Evolutionary conservation across 176 grass and related monocot genomes (phyloP).

Genomic region (Avena atlantica): DNA sequence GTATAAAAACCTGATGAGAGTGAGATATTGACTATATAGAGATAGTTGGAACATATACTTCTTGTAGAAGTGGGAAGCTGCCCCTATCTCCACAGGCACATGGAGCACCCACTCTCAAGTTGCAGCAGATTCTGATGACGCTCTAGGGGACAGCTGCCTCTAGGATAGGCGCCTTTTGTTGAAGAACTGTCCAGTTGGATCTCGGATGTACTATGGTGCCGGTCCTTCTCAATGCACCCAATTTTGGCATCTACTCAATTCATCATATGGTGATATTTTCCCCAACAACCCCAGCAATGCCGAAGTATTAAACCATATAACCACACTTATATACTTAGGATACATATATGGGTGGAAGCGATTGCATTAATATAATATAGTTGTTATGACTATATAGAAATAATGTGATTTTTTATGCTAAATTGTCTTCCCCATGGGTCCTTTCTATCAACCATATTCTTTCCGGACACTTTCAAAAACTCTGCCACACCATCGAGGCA

Average conservation of each 20-base stretch:
- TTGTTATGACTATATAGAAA: no score
- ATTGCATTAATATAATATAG: no score
- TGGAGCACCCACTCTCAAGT: background rate
- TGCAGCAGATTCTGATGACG: background rate
- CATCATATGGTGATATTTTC: background rate
- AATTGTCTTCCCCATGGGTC: no score
- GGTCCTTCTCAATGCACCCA: no score
- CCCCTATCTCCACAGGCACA: background rate
- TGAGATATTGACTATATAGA: background rate
- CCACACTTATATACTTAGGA: background rate
- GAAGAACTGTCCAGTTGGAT: background rate
- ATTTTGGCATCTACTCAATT: background rate
- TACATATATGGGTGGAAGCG: background rate
- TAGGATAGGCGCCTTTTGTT: background rate
- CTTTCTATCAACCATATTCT: no score
- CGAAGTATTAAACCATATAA: background rate
- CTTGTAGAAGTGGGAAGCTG: slow-evolving; percentile 2
- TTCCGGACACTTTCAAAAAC: no score
- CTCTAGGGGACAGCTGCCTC: background rate
- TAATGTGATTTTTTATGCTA: no score
- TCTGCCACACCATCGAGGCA: no score
- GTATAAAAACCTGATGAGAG: background rate
- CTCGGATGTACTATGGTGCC: no score
- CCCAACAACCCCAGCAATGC: background rate
- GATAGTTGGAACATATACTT: background rate